phyloP scores from a whole-genome alignment of 2,329 filamentous ascomycete species.

The Mariannaea sp. region DNA sequence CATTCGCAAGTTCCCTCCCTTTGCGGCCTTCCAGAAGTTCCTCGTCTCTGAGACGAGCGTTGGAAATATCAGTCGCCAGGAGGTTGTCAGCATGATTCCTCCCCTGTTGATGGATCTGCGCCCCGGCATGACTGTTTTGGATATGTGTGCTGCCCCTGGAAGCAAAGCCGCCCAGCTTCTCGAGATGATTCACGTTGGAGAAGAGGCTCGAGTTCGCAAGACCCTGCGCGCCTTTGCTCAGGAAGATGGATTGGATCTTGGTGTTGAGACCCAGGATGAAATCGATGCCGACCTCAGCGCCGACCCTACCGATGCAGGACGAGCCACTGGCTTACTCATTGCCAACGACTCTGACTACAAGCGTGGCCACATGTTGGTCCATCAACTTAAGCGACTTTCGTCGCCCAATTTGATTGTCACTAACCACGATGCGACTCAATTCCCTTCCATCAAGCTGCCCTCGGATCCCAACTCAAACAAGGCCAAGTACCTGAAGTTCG shows the following conservation, averaged over 20 bases:
- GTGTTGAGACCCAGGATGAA: conserved; percentile 53
- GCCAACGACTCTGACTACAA: conserved; percentile 98
- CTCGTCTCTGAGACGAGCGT: conserved; percentile 96
- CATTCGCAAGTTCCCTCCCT: conserved; percentile 89
- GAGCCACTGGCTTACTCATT: conserved; percentile 88
- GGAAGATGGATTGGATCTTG: conserved; percentile 61
- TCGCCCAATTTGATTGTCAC: conserved; percentile 97
- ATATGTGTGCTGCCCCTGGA: conserved; percentile 94
- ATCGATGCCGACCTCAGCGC: conserved; percentile 58
- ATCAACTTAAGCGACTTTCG: conserved; percentile 95
- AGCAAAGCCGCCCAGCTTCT: conserved; percentile 96
- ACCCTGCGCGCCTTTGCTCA: conserved; percentile 67
- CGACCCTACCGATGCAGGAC: conserved; percentile 74
- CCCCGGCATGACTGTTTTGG: conserved; percentile 90
- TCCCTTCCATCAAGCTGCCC: conserved; percentile 87
- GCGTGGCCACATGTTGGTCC: conserved; percentile 94
- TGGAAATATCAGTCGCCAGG: conserved; percentile 96
- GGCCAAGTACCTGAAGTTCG: conserved; percentile 87
- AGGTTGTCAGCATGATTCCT: conserved; percentile 98
- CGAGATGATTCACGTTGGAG: conserved; percentile 90
- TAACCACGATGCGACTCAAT: conserved; percentile 96
- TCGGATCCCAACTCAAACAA: conserved; percentile 57
- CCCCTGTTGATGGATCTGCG: conserved; percentile 89
- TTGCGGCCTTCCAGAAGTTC: conserved; percentile 96
- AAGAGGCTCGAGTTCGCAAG: conserved; percentile 82